These are phyloP conservation scores for Coleophoma crateriformis DNA, from an alignment of 2,329 filamentous ascomycete genomes.

Conservation along the genomic window DNA sequence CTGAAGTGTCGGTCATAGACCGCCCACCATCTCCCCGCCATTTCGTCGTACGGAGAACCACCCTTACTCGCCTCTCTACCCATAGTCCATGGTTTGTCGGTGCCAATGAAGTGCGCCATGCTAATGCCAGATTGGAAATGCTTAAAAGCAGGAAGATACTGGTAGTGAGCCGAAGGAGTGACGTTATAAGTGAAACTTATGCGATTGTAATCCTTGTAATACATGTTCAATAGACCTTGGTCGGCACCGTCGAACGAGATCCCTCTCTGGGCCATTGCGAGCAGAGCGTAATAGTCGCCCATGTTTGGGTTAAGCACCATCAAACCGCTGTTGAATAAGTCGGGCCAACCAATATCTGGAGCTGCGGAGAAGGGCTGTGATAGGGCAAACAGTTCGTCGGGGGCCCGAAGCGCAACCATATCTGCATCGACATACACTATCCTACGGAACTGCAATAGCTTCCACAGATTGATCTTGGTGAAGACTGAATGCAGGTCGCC, in stretches of 20 bases:
- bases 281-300: conserved; percentile 81
- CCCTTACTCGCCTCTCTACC: conserved; percentile 51
- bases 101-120: conserved; percentile 91
- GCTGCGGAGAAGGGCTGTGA: conserved; percentile 61
- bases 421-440: conserved; percentile 96
- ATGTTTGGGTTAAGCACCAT: conserved; percentile 86
- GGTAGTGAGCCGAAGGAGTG: conserved; percentile 93
- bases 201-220: conserved; percentile 83
- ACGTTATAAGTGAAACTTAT: conserved; percentile 96
- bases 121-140: conserved; percentile 89
- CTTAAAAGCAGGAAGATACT: conserved; percentile 91
- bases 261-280: conserved; percentile 76
- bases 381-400: conserved; percentile 83
- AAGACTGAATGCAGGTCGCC: conserved; percentile 87
- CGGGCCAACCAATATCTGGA: conserved; percentile 96
- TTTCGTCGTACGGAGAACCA: conserved; percentile 69
- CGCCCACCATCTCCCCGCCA: conserved; percentile 87
- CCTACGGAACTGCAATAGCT: conserved; percentile 80
- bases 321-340: conserved; percentile 96
- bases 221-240: conserved; percentile 91
- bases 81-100: conserved; percentile 81
- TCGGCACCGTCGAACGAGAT: conserved; percentile 97
- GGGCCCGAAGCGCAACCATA: conserved; percentile 81
- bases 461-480: conserved; percentile 95
- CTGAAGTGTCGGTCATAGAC: conserved; percentile 86